These are phyloP conservation scores for Ormosia emarginata DNA, from an alignment of 306 rosid genomes.

Conservation along the genomic window DNA sequence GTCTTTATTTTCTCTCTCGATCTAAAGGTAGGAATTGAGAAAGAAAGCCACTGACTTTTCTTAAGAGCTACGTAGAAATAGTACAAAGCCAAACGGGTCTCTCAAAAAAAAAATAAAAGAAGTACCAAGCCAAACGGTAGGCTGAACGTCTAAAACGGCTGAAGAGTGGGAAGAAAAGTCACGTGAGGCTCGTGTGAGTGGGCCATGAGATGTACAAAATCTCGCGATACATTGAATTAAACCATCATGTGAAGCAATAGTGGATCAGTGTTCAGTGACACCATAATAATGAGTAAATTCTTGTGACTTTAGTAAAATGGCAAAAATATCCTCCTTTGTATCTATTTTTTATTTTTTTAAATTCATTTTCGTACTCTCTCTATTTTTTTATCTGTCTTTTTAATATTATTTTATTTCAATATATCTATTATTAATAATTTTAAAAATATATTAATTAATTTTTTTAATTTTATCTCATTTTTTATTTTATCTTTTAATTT, in stretches of 20 bases:
- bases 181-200: not conserved
- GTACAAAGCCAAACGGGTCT: not conserved
- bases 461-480: too few species aligned
- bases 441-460: too few species aligned
- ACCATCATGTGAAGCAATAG: not conserved
- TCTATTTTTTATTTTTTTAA: not conserved
- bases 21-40: not conserved
- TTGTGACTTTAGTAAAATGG: not conserved
- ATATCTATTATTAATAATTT: too few species aligned
- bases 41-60: not conserved
- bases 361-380: not conserved
- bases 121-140: not conserved
- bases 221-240: not conserved
- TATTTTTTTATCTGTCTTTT: not conserved
- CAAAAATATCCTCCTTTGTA: not conserved
- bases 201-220: not conserved
- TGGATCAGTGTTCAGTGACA: too few species aligned
- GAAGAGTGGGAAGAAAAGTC: not conserved
- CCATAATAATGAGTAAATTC: not conserved
- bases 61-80: not conserved
- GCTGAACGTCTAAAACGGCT: not conserved
- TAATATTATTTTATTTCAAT: too few species aligned
- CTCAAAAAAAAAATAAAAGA: too few species aligned
- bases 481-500: too few species aligned
- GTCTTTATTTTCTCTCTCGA: too few species aligned